Evolutionary conservation across 1,139 yeast species (phyloP).

Genomic region (Yamadazyma buinensis): DNA sequence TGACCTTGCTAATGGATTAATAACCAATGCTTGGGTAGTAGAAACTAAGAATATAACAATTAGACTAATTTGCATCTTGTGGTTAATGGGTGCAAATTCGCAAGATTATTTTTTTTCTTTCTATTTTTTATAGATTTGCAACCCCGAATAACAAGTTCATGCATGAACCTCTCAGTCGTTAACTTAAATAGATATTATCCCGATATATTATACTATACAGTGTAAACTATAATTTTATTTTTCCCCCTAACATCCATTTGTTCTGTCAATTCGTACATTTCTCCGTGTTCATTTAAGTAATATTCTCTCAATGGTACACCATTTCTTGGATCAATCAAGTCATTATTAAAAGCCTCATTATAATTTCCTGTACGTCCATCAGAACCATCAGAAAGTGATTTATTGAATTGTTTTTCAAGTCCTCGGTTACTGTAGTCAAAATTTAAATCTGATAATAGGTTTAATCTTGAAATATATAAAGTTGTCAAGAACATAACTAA

Average conservation of each 20-base stretch:
- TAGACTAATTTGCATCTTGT: no score
- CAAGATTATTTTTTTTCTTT: no score
- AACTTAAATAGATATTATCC: no score
- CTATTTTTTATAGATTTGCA: no score
- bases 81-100: no score
- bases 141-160: no score
- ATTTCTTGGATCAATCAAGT: conserved; percentile 13
- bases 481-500: conserved; percentile 40
- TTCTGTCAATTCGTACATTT: conserved; percentile 31
- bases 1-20: conserved; percentile 2
- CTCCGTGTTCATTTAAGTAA: conserved; percentile 31
- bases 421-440: conserved; percentile 31
- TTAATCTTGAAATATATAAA: conserved; percentile 36
- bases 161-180: no score
- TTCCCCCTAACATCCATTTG: conserved; percentile 24
- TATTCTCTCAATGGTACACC: conserved; percentile 25
- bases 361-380: conserved; percentile 8
- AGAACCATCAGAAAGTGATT: conserved; percentile 9
- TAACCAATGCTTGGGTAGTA: conserved; percentile 1
- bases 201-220: conserved; percentile 18
- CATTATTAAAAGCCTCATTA: conserved; percentile 7
- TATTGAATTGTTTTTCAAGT: conserved; percentile 12
- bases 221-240: conserved; percentile 34
- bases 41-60: no score
- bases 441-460: conserved; percentile 33